A percentile compares a stretch with the other conserved stretches of the same genome.
phyloP scores from a whole-genome alignment of 768 basidiomycete species.

The Roridomyces roridus region DNA sequence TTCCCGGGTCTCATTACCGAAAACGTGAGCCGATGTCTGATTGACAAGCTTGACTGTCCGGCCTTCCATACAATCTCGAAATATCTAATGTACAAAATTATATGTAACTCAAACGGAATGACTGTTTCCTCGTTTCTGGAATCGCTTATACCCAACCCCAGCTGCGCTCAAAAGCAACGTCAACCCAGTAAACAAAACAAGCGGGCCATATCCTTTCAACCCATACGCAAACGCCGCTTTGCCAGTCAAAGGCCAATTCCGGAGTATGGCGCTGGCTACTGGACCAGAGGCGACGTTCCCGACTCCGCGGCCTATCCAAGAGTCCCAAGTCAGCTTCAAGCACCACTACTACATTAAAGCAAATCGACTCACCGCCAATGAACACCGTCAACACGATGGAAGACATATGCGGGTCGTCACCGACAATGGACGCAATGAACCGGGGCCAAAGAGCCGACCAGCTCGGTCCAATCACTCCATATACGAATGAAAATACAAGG shows the following conservation, averaged over 20 bases:
- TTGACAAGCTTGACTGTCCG: too few species aligned
- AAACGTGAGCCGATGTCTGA: too few species aligned
- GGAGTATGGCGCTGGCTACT: slow-evolving; percentile 3
- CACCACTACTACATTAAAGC: too few species aligned
- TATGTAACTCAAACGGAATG: too few species aligned
- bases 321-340: too few species aligned
- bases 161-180: too few species aligned
- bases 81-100: too few species aligned
- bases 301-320: slow-evolving; percentile 8
- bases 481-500: slow-evolving; percentile 18
- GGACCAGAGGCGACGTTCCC: slow-evolving; percentile 18
- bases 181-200: slow-evolving; percentile 6
- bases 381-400: slow-evolving; percentile 20
- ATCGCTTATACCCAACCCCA: too few species aligned
- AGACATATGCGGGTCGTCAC: slow-evolving; percentile 14
- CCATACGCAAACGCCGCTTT: slow-evolving; percentile 12
- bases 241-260: slow-evolving; percentile 4
- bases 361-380: slow-evolving; percentile 14
- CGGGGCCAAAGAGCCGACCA: slow-evolving; percentile 20
- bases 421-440: slow-evolving; percentile 15
- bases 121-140: too few species aligned
- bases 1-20: too few species aligned
- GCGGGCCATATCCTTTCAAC: slow-evolving; percentile 16
- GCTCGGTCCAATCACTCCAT: slow-evolving; percentile 22
- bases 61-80: too few species aligned